Conservation (phyloP, 148 eudicot species). For the Polygonum aviculare region DNA sequence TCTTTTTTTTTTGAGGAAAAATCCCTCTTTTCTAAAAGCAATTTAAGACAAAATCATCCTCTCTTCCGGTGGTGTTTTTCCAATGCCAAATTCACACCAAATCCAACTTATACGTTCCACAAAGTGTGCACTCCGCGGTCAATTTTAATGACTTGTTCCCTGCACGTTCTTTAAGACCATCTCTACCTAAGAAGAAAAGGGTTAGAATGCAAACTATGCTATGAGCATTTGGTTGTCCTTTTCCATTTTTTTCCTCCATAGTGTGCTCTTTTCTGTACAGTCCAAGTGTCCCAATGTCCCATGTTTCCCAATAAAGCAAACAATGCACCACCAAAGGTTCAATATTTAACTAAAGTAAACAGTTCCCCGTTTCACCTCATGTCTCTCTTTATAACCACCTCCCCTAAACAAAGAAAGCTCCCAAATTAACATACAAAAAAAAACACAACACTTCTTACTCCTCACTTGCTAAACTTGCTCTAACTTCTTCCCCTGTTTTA, state of each 20-base stretch:
- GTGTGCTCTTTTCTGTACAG: background rate
- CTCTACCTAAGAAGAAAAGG: background rate
- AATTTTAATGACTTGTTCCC: background rate
- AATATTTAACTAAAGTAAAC: slow-evolving; percentile 12
- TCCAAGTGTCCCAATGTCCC: slow-evolving; percentile 14
- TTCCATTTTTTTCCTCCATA: slow-evolving; percentile 3
- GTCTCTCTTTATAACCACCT: background rate
- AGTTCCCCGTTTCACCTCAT: slow-evolving; percentile 11
- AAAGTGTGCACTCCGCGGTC: background rate
- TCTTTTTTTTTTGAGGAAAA: no score
- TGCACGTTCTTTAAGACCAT: background rate
- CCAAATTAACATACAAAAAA: background rate
- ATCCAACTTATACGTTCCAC: background rate
- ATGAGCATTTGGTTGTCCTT: background rate
- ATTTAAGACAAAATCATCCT: no score
- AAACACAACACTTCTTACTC: background rate
- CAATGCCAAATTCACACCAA: background rate
- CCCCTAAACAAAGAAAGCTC: background rate
- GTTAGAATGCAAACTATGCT: background rate
- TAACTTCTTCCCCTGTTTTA: background rate
- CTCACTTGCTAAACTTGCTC: background rate
- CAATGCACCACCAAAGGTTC: slow-evolving; percentile 13
- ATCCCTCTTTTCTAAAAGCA: background rate
- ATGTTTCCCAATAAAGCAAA: slow-evolving; percentile 31
- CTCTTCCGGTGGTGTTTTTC: no score